These are phyloP conservation scores for Hygrophorus pudorinus DNA, from an alignment of 768 basidiomycete species.

Conservation along the genomic window DNA sequence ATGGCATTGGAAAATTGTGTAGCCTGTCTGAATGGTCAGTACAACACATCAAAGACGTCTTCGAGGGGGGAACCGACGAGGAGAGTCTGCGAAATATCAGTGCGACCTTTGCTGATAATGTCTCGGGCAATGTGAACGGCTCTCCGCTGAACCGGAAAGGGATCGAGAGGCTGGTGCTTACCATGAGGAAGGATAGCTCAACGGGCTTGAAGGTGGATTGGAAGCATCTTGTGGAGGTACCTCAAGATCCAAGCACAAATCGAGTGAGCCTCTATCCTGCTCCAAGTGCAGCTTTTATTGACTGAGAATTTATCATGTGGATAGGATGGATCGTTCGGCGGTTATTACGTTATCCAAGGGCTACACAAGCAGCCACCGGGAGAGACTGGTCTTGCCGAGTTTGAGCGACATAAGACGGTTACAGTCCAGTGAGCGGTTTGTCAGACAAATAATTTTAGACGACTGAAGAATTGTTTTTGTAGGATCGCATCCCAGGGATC, in stretches of 20 bases:
- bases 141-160: slow-evolving; percentile 25
- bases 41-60: slow-evolving; percentile 37
- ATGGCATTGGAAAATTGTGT: slow-evolving; percentile 17
- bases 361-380: slow-evolving; percentile 29
- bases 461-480: background rate
- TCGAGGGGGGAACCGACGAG: slow-evolving; percentile 38
- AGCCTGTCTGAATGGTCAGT: slow-evolving; percentile 41
- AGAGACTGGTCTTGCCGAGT: slow-evolving; percentile 22
- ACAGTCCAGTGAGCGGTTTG: slow-evolving; percentile 33
- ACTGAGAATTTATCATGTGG: slow-evolving; percentile 3
- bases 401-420: slow-evolving; percentile 41
- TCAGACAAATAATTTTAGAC: background rate
- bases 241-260: slow-evolving; percentile 28
- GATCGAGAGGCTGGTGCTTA: slow-evolving; percentile 31
- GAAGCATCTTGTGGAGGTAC: slow-evolving; percentile 34
- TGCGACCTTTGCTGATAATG: slow-evolving; percentile 32
- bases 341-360: slow-evolving; percentile 42
- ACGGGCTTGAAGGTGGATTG: slow-evolving; percentile 38
- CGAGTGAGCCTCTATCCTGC: slow-evolving; percentile 24
- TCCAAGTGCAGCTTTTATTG: background rate
- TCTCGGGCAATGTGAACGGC: slow-evolving; percentile 37
- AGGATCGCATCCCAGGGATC: slow-evolving; percentile 35
- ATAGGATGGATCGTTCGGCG: slow-evolving; percentile 40
- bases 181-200: slow-evolving; percentile 29
- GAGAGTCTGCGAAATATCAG: slow-evolving; percentile 32